Evolutionary conservation across 805 yeast species (phyloP).

Genomic region (Pichia kluyveri): DNA sequence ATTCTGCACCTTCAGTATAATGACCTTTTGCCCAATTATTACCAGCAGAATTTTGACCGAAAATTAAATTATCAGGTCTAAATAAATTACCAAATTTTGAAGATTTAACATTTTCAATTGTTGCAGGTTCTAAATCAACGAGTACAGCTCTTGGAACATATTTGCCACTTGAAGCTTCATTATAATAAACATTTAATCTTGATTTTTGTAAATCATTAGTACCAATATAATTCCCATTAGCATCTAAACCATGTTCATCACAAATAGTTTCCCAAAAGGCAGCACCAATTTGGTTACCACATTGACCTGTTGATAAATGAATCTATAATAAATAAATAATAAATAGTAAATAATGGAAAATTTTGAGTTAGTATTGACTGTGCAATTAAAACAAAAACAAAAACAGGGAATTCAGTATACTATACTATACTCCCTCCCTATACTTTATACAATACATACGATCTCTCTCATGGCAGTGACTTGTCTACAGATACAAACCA

Average conservation of each 20-base stretch:
- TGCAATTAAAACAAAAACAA: too few relatives aligned
- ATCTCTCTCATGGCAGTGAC: background rate
- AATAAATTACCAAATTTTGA: slow-evolving; percentile 78
- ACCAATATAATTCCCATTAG: slow-evolving; percentile 65
- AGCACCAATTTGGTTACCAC: slow-evolving; percentile 98
- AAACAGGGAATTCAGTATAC: too few relatives aligned
- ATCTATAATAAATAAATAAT: slow-evolving; percentile 47
- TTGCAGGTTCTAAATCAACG: slow-evolving; percentile 91
- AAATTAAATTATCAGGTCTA: slow-evolving; percentile 86
- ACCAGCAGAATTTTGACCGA: slow-evolving; percentile 89
- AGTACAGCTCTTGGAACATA: slow-evolving; percentile 91
- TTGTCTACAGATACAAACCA: too few relatives aligned
- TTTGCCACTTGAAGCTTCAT: slow-evolving; percentile 79
- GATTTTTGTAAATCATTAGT: slow-evolving; percentile 40
- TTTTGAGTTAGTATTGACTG: background rate
- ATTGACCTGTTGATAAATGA: slow-evolving; percentile 95
- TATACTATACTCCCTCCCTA: background rate
- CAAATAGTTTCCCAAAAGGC: slow-evolving; percentile 92
- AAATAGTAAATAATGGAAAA: background rate
- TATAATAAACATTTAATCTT: slow-evolving; percentile 70
- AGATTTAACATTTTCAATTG: slow-evolving; percentile 75
- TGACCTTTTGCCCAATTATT: slow-evolving; percentile 97
- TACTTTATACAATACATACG: background rate
- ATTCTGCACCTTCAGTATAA: slow-evolving; percentile 94
- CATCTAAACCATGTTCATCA: slow-evolving; percentile 78